Conservation (phyloP, 345 rosid species). For the Dipteronia dyeriana region DNA sequence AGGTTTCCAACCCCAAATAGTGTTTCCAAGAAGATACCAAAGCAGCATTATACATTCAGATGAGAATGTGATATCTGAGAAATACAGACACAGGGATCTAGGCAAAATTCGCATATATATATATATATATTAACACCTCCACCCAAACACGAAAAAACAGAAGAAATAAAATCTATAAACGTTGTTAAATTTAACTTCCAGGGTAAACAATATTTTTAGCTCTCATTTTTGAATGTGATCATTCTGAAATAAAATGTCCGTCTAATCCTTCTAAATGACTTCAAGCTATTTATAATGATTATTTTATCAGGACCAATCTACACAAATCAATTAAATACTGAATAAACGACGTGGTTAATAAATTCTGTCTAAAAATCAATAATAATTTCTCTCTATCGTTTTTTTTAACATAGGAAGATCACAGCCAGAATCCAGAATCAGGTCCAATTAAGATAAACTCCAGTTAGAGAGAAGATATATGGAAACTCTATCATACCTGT, state of each 20-base stretch:
- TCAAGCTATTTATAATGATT: not conserved
- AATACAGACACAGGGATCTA: not conserved
- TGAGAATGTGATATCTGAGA: slow-evolving; percentile 5
- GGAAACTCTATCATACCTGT: slow-evolving; percentile 52
- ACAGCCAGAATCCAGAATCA: slow-evolving; percentile 10
- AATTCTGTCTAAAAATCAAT: slow-evolving; percentile 2
- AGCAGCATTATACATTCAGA: slow-evolving; percentile 6
- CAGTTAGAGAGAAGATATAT: not conserved
- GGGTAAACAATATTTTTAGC: not conserved
- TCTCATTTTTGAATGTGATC: not conserved
- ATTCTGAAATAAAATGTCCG: not conserved
- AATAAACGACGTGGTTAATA: not conserved
- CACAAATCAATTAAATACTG: not conserved
- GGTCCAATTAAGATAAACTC: slow-evolving; percentile 11
- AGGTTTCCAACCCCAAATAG: not conserved
- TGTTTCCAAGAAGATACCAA: slow-evolving; percentile 2
- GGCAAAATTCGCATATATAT: not conserved
- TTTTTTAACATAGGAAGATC: slow-evolving; percentile 1
- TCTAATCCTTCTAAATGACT: not conserved
- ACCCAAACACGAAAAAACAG: not conserved
- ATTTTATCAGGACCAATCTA: not conserved
- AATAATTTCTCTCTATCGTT: not conserved
- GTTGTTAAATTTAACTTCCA: not conserved
- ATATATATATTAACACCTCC: not conserved
- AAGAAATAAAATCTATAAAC: not conserved